A percentile compares a stretch with the other conserved stretches of the same genome.
Conservation (phyloP, 352 stramenopile genomes). For the Phytophthora sansomeana region DNA sequence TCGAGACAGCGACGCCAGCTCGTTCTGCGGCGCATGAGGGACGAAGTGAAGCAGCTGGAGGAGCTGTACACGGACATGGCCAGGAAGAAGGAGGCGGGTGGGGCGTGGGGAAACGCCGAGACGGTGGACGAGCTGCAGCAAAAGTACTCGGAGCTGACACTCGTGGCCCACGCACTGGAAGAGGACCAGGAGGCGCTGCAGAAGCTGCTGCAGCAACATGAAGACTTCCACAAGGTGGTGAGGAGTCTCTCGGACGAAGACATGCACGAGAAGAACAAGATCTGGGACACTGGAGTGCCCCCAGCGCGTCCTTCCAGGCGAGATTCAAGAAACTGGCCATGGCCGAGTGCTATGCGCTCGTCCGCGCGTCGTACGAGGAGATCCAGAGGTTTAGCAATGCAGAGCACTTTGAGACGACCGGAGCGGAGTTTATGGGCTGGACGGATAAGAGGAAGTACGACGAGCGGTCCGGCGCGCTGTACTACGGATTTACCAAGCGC, state of each 20-base stretch:
- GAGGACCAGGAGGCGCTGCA: constrained; percentile 53
- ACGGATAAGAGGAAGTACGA: constrained; percentile 52
- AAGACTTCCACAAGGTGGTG: constrained; percentile 42
- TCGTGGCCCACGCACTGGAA: constrained; percentile 44
- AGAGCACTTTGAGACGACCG: constrained; percentile 43
- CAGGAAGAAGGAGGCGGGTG: constrained; percentile 34
- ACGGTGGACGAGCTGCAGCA: constrained; percentile 21
- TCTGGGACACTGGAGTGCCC: constrained; percentile 44
- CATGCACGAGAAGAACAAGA: constrained; percentile 14
- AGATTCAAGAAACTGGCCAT: constrained; percentile 35
- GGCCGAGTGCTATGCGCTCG: constrained; percentile 51
- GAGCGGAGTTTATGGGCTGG: constrained; percentile 63
- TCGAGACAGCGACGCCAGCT: constrained; percentile 47
- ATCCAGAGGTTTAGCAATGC: constrained; percentile 52
- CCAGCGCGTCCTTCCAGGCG: constrained; percentile 51
- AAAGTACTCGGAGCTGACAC: constrained; percentile 49
- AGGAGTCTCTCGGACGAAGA: constrained; percentile 24
- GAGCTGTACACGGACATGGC: constrained; percentile 44
- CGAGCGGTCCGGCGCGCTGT: constrained; percentile 35
- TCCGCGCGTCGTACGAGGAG: constrained; percentile 62
- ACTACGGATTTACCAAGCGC: constrained; percentile 71
- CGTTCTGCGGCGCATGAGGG: constrained; percentile 48
- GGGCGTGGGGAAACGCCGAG: background rate
- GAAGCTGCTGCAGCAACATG: constrained; percentile 39
- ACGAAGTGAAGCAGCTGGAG: constrained; percentile 63